These are phyloP conservation scores for Plectranthus barbatus DNA, from an alignment of 257 asterid species.

Conservation along the genomic window DNA sequence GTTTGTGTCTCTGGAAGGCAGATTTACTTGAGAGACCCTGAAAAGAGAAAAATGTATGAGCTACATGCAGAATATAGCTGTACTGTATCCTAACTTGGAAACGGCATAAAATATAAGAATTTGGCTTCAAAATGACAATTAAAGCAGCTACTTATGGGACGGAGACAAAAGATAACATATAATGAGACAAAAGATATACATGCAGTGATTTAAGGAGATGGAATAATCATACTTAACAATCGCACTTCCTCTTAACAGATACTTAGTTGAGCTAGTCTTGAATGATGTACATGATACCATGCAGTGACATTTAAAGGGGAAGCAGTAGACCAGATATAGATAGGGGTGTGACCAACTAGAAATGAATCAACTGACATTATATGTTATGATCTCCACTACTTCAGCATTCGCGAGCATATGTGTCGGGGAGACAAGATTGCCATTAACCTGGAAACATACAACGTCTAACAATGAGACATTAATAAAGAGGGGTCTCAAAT, in stretches of 20 bases:
- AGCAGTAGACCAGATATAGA: not conserved
- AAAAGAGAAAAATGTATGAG: conserved; percentile 15
- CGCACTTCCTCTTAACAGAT: not conserved
- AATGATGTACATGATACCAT: not conserved
- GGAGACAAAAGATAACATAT: not conserved
- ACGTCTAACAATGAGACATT: conserved; percentile 17
- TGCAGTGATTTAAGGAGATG: not conserved
- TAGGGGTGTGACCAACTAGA: not conserved
- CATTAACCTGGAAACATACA: conserved; percentile 92
- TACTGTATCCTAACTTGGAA: too few relatives aligned
- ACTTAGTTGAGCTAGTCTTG: not conserved
- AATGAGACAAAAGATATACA: not conserved
- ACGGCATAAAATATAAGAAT: not conserved
- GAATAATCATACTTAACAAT: not conserved
- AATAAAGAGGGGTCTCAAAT: not conserved
- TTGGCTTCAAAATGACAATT: not conserved
- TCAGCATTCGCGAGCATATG: conserved; percentile 83
- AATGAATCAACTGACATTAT: conserved; percentile 54
- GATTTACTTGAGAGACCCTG: conserved; percentile 90
- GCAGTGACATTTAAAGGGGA: not conserved
- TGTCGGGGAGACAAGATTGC: conserved; percentile 74
- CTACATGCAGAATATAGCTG: not conserved
- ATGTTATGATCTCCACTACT: conserved; percentile 79
- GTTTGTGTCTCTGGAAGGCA: conserved; percentile 87
- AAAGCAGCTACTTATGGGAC: not conserved